These are phyloP conservation scores for Didymella exigua DNA, from an alignment of 2,329 filamentous ascomycete species.

Conservation along the genomic window DNA sequence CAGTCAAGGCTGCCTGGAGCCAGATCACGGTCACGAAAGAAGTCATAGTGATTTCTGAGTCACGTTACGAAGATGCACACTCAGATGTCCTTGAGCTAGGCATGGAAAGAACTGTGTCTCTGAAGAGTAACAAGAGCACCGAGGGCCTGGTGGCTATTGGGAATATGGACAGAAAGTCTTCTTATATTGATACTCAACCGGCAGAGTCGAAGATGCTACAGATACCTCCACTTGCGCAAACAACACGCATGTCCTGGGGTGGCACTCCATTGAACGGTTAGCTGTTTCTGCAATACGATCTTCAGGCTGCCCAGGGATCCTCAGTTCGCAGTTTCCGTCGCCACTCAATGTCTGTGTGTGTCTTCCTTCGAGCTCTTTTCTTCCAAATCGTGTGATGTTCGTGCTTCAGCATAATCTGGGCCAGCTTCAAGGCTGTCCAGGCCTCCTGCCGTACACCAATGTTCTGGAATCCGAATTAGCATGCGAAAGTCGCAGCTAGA, in stretches of 20 bases:
- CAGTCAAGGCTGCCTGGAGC: conserved; percentile 29
- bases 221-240: background rate
- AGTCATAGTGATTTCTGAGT: conserved; percentile 36
- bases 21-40: conserved; percentile 44
- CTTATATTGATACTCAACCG: background rate
- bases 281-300: background rate
- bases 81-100: conserved; percentile 21
- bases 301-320: background rate
- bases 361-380: no score
- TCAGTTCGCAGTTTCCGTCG: no score
- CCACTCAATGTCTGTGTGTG: no score
- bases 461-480: conserved; percentile 16
- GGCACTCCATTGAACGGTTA: background rate
- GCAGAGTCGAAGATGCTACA: background rate
- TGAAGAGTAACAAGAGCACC: conserved; percentile 27
- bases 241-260: background rate
- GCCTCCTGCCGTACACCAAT: conserved; percentile 29
- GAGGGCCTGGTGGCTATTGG: conserved; percentile 21
- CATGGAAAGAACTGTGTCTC: conserved; percentile 11
- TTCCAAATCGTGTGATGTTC: no score
- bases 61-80: conserved; percentile 16
- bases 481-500: background rate
- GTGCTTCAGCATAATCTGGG: background rate
- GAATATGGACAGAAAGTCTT: background rate
- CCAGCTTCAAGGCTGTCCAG: background rate